Base-by-base conservation (phyloP, 176 grass and related monocot genomes). In the Chrysopogon serrulatus region DNA sequence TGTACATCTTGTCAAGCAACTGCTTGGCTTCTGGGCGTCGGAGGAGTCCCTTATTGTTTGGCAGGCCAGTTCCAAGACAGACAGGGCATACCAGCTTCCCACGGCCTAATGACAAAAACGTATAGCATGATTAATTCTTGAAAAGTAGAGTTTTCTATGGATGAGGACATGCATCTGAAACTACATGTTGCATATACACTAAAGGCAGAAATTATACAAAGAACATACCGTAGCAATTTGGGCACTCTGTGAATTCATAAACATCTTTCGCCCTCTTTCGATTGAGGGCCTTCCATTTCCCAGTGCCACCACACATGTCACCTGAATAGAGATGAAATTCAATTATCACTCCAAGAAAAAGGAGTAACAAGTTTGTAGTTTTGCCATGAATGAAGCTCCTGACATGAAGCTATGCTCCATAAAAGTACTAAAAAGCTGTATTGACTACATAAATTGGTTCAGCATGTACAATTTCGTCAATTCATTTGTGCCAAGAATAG, bases 201-300 rank as follows among this genome's bases (percentile, higher is more conserved):
- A 77, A 33, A 76, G 6, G 10, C 4, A 68, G 33, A 39, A 34
- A 61, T 24, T 3, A 4, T 31, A 2, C 8, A 54, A 72, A 67
- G 4, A 35, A 13, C 82, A 76, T 92, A 99, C 97, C 97, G n/a
- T 99, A 96, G 74, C 97, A 99, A 61, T 99, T 96, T 9, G 97
- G 97, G 68, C 97, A 99, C 41, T 99, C 97, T 3, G 97, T 96
- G 44, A 99, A 99, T 83, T 91, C 85, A 48, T 99, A 99, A 7
- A 99, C 90, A 92, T 99, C 96, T 84, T 99, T 99, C 71, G 96
- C 96, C 65, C 96, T 88, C 65, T 99, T 99, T 69, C 96, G 85
- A 36, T 99, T 99, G 26, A 99, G 96, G 76, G 93, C 97, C 75
- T 99, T 99, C 97, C 97, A 99, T 90, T 96, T 99, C 35, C 97